Conservation (phyloP, 768 basidiomycete genomes). For the Kwoniella sp. region DNA sequence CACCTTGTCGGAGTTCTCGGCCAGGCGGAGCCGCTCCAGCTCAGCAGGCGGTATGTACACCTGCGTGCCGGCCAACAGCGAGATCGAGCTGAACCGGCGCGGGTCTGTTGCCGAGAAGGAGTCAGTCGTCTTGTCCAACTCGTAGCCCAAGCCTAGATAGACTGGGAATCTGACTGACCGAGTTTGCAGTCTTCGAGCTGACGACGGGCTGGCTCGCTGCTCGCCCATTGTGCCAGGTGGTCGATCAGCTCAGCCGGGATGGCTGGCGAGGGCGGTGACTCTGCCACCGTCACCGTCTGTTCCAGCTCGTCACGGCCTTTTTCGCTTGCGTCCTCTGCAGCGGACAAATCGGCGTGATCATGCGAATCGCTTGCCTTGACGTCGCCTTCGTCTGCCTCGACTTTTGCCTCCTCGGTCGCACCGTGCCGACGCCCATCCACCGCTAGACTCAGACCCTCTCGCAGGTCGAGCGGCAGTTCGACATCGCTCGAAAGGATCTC, state of each 20-base stretch:
- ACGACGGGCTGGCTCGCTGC: not conserved
- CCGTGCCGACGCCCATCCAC: not conserved
- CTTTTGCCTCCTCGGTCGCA: not conserved
- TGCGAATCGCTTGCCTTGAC: not conserved
- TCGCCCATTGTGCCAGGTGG: slow-evolving; percentile 27
- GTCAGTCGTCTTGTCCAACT: slow-evolving; percentile 1
- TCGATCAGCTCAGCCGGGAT: slow-evolving; percentile 21
- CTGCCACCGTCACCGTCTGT: not conserved
- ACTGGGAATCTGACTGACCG: not conserved
- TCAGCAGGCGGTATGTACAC: slow-evolving; percentile 30
- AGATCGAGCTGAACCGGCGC: slow-evolving; percentile 19
- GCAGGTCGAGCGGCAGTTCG: slow-evolving; percentile 21
- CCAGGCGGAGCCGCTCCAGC: slow-evolving; percentile 15
- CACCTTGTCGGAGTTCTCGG: slow-evolving; percentile 29
- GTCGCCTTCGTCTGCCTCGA: not conserved
- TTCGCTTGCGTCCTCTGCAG: too few relatives aligned
- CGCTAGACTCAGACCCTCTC: slow-evolving; percentile 2
- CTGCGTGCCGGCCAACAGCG: slow-evolving; percentile 35
- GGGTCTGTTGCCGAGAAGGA: slow-evolving; percentile 20
- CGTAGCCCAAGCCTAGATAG: not conserved
- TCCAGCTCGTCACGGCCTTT: too few relatives aligned
- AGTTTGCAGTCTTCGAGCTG: not conserved
- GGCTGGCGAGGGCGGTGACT: too few relatives aligned
- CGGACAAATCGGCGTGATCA: too few relatives aligned
- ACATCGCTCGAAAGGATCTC: slow-evolving; percentile 21